These are phyloP conservation scores for Colletotrichum phormii DNA, from an alignment of 2,329 filamentous ascomycete species.

Conservation along the genomic window DNA sequence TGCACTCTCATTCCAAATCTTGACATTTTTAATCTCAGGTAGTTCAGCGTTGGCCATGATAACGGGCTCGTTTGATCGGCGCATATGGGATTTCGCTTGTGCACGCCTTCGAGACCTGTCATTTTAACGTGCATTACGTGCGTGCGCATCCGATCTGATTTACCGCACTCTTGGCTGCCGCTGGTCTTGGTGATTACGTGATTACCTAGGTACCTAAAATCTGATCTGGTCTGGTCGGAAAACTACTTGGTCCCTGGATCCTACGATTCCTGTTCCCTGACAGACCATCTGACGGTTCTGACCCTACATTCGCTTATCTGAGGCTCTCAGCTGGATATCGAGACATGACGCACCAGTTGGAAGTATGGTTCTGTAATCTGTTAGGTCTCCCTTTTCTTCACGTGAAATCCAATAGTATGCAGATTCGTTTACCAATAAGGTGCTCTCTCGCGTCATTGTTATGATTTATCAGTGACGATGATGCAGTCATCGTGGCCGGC, in stretches of 20 bases:
- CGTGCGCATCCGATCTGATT: not conserved
- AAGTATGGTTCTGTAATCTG: too few species aligned
- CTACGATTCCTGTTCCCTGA: not conserved
- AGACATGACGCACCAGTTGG: not conserved
- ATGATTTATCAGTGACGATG: not conserved
- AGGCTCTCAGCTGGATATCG: not conserved
- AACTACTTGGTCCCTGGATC: not conserved
- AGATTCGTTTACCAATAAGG: not conserved
- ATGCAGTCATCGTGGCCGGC: not conserved
- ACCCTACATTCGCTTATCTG: not conserved
- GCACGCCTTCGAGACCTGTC: not conserved
- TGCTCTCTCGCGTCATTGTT: not conserved
- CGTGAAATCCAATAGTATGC: not conserved
- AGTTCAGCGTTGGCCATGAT: not conserved
- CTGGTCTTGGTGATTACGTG: not conserved
- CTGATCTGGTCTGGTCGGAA: not conserved
- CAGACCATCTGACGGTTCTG: not conserved
- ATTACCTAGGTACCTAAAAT: not conserved
- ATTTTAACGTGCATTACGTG: not conserved
- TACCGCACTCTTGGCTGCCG: not conserved
- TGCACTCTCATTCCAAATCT: not conserved
- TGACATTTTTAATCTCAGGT: not conserved
- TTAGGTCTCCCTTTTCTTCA: slow-evolving; percentile 1
- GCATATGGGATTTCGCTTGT: not conserved
- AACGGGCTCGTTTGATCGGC: not conserved